Evolutionary conservation across 306 rosid species (phyloP).

Genomic region (Dryas alaskensis): DNA sequence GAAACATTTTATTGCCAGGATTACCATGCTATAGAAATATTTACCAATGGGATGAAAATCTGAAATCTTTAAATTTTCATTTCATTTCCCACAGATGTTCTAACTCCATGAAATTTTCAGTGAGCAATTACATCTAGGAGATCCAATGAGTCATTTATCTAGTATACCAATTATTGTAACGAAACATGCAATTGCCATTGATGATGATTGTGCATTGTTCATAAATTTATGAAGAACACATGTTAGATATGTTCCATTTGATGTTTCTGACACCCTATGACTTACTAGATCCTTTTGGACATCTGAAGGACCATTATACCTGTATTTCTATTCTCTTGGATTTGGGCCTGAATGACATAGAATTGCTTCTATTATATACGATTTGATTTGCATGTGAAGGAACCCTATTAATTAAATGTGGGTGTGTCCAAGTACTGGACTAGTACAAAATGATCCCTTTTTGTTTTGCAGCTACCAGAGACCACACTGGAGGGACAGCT

Average conservation of each 20-base stretch:
- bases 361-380: background rate
- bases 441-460: conserved; percentile 10
- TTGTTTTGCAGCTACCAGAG: conserved; percentile 60
- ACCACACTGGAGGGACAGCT: conserved; percentile 52
- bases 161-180: too few species aligned
- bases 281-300: background rate
- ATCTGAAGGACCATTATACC: background rate
- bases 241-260: background rate
- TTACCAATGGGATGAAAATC: background rate
- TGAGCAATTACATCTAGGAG: background rate
- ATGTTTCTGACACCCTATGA: background rate
- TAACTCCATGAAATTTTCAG: too few species aligned
- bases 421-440: background rate
- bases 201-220: background rate
- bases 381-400: background rate
- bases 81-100: too few species aligned
- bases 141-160: background rate
- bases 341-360: background rate
- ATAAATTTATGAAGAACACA: background rate
- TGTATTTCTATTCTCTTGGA: background rate
- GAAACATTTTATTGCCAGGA: background rate
- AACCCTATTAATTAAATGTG: background rate
- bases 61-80: too few species aligned
- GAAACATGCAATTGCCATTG: background rate
- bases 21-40: background rate